Base-by-base conservation (phyloP, 2,329 filamentous ascomycete genomes). In the Chaetomiaceae sp. region DNA sequence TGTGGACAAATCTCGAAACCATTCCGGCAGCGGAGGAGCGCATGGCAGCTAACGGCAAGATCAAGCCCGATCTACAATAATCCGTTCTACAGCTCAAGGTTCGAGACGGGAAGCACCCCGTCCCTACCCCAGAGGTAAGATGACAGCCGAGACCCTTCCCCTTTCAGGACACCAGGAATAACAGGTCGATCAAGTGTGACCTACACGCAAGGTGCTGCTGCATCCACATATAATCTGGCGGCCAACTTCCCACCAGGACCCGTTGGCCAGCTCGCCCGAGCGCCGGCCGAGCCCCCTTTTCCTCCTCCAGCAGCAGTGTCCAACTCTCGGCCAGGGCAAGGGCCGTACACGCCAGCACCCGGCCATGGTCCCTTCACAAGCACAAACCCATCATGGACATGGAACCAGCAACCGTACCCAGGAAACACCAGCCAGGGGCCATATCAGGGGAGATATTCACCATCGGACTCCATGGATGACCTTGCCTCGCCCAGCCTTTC, bases 391-490 rank as follows among this genome's bases (percentile, higher is more conserved):
- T 44, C 53, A 25, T 53, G 52, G 50, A 37, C 40, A 17, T 56
- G 56, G 55, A 55, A 60, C 12, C 58, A 51, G 8, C 51, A 47
- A 23, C 34, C 40, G 29, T 51, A 44, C 20, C 37, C 25, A 8
- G 38, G 17, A n/a, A 43, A 47, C 31, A 46, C 47, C 48, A 43
- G 36, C 25, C 48, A 46, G 22, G 59, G 76, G 74, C 78, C 78
- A 7, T 66, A 67, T 38, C 74, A 73, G 56, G 75, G 71, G 46
- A 71, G 75, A 61, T 81, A 79, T 65, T 83, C 80, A 9, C 79
- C 79, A 6, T 75, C 77, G 38, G 79, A 81, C 61, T 82, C 79
- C 22, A 72, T 82, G 57, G 81, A 83, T 65, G 80, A 83, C 61
- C 76, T 81, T 63, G 72, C 75, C 36, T 83, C 82, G 17, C 78